Conservation (phyloP, 306 rosid species). For the Abrus precatorius region DNA sequence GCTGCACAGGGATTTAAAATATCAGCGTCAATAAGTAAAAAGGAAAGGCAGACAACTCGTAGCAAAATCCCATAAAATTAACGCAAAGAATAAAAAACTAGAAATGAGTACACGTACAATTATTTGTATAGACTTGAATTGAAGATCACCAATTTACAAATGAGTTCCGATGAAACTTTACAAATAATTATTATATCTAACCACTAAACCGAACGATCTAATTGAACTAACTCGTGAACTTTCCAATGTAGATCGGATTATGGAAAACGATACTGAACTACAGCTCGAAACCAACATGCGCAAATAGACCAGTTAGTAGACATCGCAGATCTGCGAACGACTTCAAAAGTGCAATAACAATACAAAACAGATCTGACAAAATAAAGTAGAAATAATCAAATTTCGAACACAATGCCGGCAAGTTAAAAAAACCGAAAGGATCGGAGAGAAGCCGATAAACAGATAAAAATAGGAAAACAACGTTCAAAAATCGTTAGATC, state of each 20-base stretch:
- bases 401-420: not conserved
- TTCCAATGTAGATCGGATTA: not conserved
- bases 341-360: not conserved
- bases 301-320: not conserved
- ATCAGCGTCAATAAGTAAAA: no score
- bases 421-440: no score
- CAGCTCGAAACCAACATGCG: not conserved
- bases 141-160: no score
- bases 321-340: not conserved
- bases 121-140: no score
- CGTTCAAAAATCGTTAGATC: not conserved
- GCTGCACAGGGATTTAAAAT: conserved; percentile 48
- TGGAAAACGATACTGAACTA: not conserved
- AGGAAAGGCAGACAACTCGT: no score
- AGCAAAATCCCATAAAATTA: no score
- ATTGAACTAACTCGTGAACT: not conserved
- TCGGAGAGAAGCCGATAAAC: not conserved
- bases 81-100: no score
- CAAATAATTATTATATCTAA: not conserved
- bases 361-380: not conserved
- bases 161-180: not conserved
- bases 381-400: not conserved
- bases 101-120: no score
- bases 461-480: not conserved
- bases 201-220: not conserved